These are phyloP conservation scores for Plasmodium malariae DNA, from an alignment of 169 alveolate species.

Conservation along the genomic window DNA sequence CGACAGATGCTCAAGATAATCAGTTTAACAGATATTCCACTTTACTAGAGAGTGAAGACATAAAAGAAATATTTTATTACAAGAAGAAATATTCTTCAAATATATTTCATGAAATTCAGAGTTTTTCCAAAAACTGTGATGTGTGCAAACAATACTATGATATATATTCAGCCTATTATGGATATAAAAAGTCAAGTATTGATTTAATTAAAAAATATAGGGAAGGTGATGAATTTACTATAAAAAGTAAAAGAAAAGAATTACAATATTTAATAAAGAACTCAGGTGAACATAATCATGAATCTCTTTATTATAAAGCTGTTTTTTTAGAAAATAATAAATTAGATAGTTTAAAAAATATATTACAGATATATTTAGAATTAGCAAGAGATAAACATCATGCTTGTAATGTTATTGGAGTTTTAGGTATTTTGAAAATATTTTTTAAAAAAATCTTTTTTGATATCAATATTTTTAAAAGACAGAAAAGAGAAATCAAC, in stretches of 20 bases:
- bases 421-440: constrained; percentile 56
- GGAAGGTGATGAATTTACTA: constrained; percentile 69
- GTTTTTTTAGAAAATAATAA: constrained; percentile 55
- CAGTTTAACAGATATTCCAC: constrained; percentile 49
- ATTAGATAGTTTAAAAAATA: constrained; percentile 37
- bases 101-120: constrained; percentile 71
- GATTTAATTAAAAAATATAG: constrained; percentile 51
- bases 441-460: constrained; percentile 56
- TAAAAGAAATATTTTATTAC: constrained; percentile 62
- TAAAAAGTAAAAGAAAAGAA: constrained; percentile 71
- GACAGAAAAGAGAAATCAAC: background rate
- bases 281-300: constrained; percentile 57
- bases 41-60: constrained; percentile 48
- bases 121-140: constrained; percentile 69
- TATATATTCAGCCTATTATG: constrained; percentile 74
- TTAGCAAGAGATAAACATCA: constrained; percentile 63
- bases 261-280: constrained; percentile 31
- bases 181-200: constrained; percentile 43
- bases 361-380: constrained; percentile 59
- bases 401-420: constrained; percentile 69
- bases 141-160: constrained; percentile 73
- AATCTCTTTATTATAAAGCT: constrained; percentile 48
- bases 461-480: constrained; percentile 16
- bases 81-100: constrained; percentile 45
- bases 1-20: constrained; percentile 10